phyloP scores from a whole-genome alignment of 371 early-diverging fungal species.

The Furculomyces boomerangus region DNA sequence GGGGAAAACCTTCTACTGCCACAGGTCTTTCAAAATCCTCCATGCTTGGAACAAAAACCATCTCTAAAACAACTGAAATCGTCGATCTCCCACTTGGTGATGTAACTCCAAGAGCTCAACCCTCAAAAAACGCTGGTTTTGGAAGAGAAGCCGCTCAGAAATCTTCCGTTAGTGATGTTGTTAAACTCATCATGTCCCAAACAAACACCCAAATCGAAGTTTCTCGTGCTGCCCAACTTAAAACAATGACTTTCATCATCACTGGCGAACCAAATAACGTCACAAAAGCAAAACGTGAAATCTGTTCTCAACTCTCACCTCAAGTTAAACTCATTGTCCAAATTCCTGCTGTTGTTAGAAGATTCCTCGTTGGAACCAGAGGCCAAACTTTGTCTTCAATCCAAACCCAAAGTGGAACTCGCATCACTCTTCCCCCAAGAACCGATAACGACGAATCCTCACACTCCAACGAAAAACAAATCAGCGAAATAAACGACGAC shows the following conservation, averaged over 20 bases:
- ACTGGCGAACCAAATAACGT: conserved; percentile 62
- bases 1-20: conserved; percentile 6
- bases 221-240: conserved; percentile 52
- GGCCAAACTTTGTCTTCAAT: conserved; percentile 62
- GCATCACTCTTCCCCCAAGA: conserved; percentile 51
- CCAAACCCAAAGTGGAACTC: conserved; percentile 53
- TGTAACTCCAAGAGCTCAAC: conserved; percentile 13
- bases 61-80: conserved; percentile 28
- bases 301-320: conserved; percentile 49
- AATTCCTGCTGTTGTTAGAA: conserved; percentile 64
- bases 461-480: conserved; percentile 29
- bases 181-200: conserved; percentile 45
- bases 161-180: conserved; percentile 38
- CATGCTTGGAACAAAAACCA: conserved; percentile 10
- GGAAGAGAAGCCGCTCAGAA: conserved; percentile 30
- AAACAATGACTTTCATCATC: conserved; percentile 68
- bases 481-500: conserved; percentile 23
- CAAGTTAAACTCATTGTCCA: conserved; percentile 47
- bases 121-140: conserved; percentile 7
- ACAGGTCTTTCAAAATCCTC: conserved; percentile 5
- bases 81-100: conserved; percentile 42
- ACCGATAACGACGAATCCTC: conserved; percentile 22
- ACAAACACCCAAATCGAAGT: conserved; percentile 71
- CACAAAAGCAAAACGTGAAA: conserved; percentile 57
- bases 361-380: conserved; percentile 68